phyloP scores from a whole-genome alignment of 345 rosid genomes.

The Hypericum androsaemum region DNA sequence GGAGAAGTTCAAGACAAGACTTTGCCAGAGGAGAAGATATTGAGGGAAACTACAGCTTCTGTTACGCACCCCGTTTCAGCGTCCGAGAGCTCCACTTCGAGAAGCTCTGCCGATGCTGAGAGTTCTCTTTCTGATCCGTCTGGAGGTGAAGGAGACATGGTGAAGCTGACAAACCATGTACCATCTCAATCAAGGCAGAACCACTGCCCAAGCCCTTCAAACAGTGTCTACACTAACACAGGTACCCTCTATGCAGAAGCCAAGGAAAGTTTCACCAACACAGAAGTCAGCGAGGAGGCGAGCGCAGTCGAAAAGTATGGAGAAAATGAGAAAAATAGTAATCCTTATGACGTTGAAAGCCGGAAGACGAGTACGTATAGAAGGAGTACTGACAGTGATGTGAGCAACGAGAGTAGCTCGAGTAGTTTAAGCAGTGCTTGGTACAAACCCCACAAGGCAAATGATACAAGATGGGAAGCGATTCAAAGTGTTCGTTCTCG shows the following conservation, averaged over 20 bases:
- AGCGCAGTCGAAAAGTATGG: slow-evolving; percentile 37
- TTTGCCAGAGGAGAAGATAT: slow-evolving; percentile 14
- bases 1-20: slow-evolving; percentile 1
- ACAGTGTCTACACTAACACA: slow-evolving; percentile 39
- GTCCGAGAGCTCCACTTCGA: slow-evolving; percentile 26
- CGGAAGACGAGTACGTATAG: slow-evolving; percentile 26
- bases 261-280: slow-evolving; percentile 65
- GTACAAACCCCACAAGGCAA: slow-evolving; percentile 82
- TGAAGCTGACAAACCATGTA: slow-evolving; percentile 22
- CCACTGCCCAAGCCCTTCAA: slow-evolving; percentile 52
- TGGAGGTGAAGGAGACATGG: slow-evolving; percentile 20
- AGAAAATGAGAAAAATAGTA: slow-evolving; percentile 31
- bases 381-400: slow-evolving; percentile 66
- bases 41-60: slow-evolving; percentile 20
- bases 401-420: slow-evolving; percentile 85
- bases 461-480: slow-evolving; percentile 84
- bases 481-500: slow-evolving; percentile 51
- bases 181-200: slow-evolving; percentile 28
- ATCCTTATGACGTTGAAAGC: slow-evolving; percentile 40
- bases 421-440: slow-evolving; percentile 54
- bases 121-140: slow-evolving; percentile 20
- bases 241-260: slow-evolving; percentile 44
- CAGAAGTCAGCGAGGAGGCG: slow-evolving; percentile 58
- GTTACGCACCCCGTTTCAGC: slow-evolving; percentile 25
- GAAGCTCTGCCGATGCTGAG: slow-evolving; percentile 32